phyloP scores from a whole-genome alignment of 1,284 basidiomycete genomes.

The Tylopilus sp. region DNA sequence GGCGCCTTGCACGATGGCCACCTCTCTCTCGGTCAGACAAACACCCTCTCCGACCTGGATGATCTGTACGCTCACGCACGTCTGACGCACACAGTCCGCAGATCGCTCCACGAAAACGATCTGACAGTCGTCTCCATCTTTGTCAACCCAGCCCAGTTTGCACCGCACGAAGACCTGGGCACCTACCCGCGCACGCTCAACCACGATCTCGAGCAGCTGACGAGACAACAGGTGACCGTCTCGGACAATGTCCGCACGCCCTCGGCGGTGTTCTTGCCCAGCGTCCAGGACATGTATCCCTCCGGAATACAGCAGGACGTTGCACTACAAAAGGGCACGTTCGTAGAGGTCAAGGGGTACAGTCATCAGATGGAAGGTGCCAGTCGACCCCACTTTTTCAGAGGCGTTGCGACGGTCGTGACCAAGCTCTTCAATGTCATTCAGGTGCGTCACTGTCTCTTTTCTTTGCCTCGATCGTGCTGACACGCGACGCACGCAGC shows the following conservation, averaged over 20 bases:
- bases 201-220: slow-evolving; percentile 56
- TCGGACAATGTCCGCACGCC: slow-evolving; percentile 38
- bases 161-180: slow-evolving; percentile 89
- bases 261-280: slow-evolving; percentile 77
- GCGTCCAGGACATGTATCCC: slow-evolving; percentile 82
- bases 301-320: slow-evolving; percentile 81
- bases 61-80: background rate
- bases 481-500: slow-evolving; percentile 44
- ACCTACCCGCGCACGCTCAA: slow-evolving; percentile 87
- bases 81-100: slow-evolving; percentile 45
- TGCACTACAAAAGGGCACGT: slow-evolving; percentile 79
- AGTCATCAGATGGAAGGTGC: slow-evolving; percentile 84
- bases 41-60: background rate
- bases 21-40: slow-evolving; percentile 74
- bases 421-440: slow-evolving; percentile 94
- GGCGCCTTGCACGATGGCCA: slow-evolving; percentile 95
- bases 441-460: slow-evolving; percentile 49
- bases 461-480: background rate
- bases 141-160: slow-evolving; percentile 97
- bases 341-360: slow-evolving; percentile 88
- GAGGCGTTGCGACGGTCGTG: slow-evolving; percentile 93
- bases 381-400: slow-evolving; percentile 87
- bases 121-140: slow-evolving; percentile 93
- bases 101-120: slow-evolving; percentile 77
- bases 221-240: slow-evolving; percentile 28